Percentiles rank a stretch among this genome's conserved stretches.
These are phyloP conservation scores for Podaxis sp. DNA, from an alignment of 768 basidiomycete genomes.

Conservation along the genomic window DNA sequence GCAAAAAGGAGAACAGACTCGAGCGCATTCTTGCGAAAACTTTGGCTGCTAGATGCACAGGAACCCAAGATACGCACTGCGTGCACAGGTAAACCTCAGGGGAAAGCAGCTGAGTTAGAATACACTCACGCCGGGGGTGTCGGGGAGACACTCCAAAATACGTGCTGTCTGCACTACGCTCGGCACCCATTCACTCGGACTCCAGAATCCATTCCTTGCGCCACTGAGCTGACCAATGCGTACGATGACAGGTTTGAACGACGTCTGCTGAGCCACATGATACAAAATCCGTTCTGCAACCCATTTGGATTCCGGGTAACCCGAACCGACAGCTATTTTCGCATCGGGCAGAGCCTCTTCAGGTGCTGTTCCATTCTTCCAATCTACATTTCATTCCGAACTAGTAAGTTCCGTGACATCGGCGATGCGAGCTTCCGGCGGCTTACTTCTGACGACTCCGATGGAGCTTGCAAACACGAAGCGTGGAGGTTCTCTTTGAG, in stretches of 20 bases:
- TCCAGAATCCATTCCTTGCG: conserved; percentile 43
- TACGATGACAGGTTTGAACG: conserved; percentile 31
- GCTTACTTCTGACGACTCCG: conserved; percentile 24
- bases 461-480: conserved; percentile 41
- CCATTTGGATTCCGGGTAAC: conserved; percentile 44
- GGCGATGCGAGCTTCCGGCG: neutral
- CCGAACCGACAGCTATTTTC: conserved; percentile 29
- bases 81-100: neutral
- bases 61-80: conserved; percentile 30
- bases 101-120: too few species aligned
- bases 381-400: conserved; percentile 5
- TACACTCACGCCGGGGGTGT: conserved; percentile 28
- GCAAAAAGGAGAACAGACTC: conserved; percentile 16
- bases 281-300: conserved; percentile 36
- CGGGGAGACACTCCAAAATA: conserved; percentile 32
- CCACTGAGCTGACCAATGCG: conserved; percentile 47
- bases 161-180: conserved; percentile 32
- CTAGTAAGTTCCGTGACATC: too few species aligned
- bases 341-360: conserved; percentile 27
- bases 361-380: conserved; percentile 18
- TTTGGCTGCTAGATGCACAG: conserved; percentile 29
- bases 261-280: conserved; percentile 26
- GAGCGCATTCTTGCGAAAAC: conserved; percentile 23
- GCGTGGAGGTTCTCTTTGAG: conserved; percentile 24
- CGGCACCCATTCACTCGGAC: conserved; percentile 44